Percentiles rank a stretch among this genome's conserved stretches.
phyloP scores from a whole-genome alignment of 305 asterid genomes.

The Fraxinus paxiana region DNA sequence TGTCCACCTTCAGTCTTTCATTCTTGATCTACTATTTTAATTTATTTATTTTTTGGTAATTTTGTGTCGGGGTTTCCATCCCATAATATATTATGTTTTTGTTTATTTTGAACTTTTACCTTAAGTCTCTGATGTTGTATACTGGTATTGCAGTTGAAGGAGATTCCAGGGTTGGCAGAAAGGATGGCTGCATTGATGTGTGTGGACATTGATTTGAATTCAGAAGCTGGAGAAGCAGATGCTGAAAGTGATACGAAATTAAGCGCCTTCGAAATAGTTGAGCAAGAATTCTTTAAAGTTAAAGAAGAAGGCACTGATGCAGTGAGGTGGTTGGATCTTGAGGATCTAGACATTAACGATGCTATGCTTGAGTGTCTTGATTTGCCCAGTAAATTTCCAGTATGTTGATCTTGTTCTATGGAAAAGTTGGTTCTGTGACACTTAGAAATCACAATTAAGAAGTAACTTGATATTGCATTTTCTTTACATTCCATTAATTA shows the following conservation, averaged over 20 bases:
- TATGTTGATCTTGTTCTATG: conserved; percentile 29
- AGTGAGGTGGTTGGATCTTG: conserved; percentile 92
- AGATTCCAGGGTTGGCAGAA: conserved; percentile 83
- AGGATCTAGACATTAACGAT: conserved; percentile 78
- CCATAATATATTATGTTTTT: background rate
- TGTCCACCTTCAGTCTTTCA: background rate
- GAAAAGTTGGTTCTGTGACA: background rate
- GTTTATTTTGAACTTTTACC: background rate
- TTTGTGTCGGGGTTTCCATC: background rate
- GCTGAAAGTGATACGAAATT: conserved; percentile 36
- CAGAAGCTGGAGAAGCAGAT: conserved; percentile 40
- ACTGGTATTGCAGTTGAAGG: conserved; percentile 60
- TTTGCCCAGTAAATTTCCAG: conserved; percentile 85
- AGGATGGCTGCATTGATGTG: conserved; percentile 95
- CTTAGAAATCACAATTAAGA: background rate
- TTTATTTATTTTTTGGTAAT: background rate
- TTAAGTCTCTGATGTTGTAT: conserved; percentile 9
- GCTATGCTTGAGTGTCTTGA: conserved; percentile 61
- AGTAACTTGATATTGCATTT: background rate
- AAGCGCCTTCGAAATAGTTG: conserved; percentile 53
- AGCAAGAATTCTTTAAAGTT: conserved; percentile 51
- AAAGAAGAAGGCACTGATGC: conserved; percentile 47
- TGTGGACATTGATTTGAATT: conserved; percentile 61
- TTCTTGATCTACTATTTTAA: background rate
- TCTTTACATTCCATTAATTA: background rate